Conservation (phyloP, 2,329 filamentous ascomycete species). For the Metarhizium sp. region DNA sequence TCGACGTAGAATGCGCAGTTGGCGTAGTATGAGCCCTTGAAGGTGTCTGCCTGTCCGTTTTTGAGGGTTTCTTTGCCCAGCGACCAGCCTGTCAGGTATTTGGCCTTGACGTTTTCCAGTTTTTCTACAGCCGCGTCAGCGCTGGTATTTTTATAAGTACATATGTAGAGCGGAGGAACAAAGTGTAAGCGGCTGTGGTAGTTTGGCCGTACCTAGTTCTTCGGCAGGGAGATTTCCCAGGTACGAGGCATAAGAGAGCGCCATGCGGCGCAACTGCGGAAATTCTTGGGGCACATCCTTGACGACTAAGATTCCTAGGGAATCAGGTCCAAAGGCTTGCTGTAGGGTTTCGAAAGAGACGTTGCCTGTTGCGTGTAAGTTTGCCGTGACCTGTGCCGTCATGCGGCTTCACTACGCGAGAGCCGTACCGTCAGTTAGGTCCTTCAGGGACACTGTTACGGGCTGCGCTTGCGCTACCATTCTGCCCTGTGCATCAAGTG, state of each 20-base stretch:
- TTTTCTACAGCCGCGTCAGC: conserved; percentile 28
- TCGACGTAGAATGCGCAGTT: conserved; percentile 74
- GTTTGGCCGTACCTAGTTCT: conserved; percentile 51
- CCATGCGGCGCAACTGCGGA: conserved; percentile 55
- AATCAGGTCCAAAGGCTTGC: conserved; percentile 80
- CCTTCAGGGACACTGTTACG: conserved; percentile 51
- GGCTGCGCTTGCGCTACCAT: conserved; percentile 44
- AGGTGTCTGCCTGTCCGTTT: conserved; percentile 66
- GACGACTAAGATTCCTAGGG: conserved; percentile 88
- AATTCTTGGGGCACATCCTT: conserved; percentile 72
- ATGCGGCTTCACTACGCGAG: background rate
- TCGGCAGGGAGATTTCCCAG: conserved; percentile 68
- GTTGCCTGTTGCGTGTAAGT: conserved; percentile 36
- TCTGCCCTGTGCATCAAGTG: background rate
- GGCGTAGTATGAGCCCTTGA: conserved; percentile 78
- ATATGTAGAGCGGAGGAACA: background rate
- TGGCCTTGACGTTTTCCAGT: conserved; percentile 50
- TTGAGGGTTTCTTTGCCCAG: conserved; percentile 74
- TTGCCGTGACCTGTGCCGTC: conserved; percentile 7
- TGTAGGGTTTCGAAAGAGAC: conserved; percentile 61
- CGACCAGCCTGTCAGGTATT: conserved; percentile 67
- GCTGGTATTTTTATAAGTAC: background rate
- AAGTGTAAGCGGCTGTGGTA: background rate
- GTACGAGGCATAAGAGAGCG: conserved; percentile 82
- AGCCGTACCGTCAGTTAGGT: conserved; percentile 46